Evolutionary conservation across 306 rosid genomes (phyloP).

Genomic region (Corylus avellana): DNA sequence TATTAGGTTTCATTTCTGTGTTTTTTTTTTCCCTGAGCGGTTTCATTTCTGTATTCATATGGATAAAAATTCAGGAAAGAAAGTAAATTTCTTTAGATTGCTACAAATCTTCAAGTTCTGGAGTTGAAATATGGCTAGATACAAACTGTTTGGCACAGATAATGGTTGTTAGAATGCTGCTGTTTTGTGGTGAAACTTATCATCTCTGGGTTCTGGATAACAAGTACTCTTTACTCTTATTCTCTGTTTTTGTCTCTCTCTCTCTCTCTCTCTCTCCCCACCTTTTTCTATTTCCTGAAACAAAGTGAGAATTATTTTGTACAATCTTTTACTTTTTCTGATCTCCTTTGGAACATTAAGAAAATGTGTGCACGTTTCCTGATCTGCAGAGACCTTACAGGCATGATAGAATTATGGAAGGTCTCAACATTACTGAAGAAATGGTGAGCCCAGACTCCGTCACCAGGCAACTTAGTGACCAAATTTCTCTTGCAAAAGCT

Average conservation of each 20-base stretch:
- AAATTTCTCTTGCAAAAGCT: conserved; percentile 84
- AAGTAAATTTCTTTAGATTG: not conserved
- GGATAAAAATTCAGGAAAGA: not conserved
- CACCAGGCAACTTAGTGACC: conserved; percentile 78
- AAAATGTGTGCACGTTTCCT: conserved; percentile 19
- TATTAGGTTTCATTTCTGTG: not conserved
- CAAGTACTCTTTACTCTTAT: not conserved
- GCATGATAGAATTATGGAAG: conserved; percentile 71
- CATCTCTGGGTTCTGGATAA: not conserved
- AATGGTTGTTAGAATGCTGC: not conserved
- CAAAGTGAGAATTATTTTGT: not conserved
- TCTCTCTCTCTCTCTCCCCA: no score
- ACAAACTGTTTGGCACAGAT: not conserved
- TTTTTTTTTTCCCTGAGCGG: not conserved
- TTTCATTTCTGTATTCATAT: not conserved
- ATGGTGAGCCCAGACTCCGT: conserved; percentile 72
- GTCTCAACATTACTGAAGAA: conserved; percentile 80
- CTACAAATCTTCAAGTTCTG: not conserved
- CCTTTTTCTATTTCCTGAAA: no score
- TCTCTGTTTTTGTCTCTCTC: no score
- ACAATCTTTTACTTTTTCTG: not conserved
- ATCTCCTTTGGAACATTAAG: not conserved
- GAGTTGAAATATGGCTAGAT: not conserved
- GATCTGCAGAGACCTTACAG: conserved; percentile 61
- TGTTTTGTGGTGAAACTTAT: not conserved